Evolutionary conservation across 2,329 filamentous ascomycete species (phyloP), one percentile per base, ranked within the genome.

Genomic region (Epichloe aotearoae): DNA sequence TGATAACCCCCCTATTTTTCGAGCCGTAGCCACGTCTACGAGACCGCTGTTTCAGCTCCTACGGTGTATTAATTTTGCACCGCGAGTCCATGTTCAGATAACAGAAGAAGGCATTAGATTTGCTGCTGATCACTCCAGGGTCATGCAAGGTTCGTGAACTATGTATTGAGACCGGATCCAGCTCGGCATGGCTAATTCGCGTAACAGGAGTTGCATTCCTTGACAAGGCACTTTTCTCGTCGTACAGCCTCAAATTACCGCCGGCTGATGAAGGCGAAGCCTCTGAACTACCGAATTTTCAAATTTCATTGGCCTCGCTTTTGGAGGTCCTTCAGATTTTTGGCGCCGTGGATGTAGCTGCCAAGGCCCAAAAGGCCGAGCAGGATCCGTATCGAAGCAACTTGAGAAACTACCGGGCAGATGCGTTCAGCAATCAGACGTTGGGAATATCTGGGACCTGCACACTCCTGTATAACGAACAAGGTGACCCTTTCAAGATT

Each of bases 321-420:
- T 79, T 98, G 49, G 93, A 97, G 69, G 95, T 91, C 0, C 76
- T 98, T 7, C 91, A 96, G 62, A 97, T 98, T 47, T 95, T 98
- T 61, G 88, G 88, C 47, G 82, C 90, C n/a, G 79, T 90, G 44
- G 85, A 87, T 56, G 74, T 81, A 14, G 72, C 79, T 5, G 73
- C 71, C 40, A 76, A 77, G 55, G 71, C 76, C 46, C 72, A 76
- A 47, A 82, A 76, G 59, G 70, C 75, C 6, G 80, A 83, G 12
- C 69, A 75, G 52, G 80, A 83, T 55, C 71, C 73, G 1, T 82
- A 81, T 59, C 75, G 74, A 54, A 80, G 77, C 65, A 82, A 80
- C 57, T 66, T 81, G 39, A 74, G 78, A 47, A 80, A 79, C 62
- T 75, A 81, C 66, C 73, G 81, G 50, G 70, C 78, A 17, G 85